A percentile compares a stretch with the other conserved stretches of the same genome.
phyloP scores from a whole-genome alignment of 805 yeast species.

The Lipomyces sp. region DNA sequence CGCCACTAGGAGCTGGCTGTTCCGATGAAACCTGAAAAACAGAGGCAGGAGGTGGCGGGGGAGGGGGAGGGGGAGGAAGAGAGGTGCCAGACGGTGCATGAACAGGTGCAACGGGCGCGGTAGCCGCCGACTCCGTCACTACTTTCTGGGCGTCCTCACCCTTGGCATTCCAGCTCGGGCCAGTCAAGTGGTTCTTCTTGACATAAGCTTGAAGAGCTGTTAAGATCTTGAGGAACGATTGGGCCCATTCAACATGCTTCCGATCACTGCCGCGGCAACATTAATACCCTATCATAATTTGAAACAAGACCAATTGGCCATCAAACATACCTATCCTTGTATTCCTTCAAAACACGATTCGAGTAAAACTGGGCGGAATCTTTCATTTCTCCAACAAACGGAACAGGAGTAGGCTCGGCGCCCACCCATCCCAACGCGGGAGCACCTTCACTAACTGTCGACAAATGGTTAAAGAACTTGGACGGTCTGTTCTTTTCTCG shows the following conservation, averaged over 20 bases:
- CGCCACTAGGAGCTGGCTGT: conserved; percentile 48
- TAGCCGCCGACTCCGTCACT: conserved; percentile 42
- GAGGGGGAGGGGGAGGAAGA: conserved; percentile 83
- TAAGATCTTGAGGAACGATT: conserved; percentile 62
- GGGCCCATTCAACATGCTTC: conserved; percentile 81
- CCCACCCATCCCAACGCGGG: conserved; percentile 93
- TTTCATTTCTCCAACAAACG: conserved; percentile 77
- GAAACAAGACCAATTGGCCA: background rate
- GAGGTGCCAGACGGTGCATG: conserved; percentile 46
- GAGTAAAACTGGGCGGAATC: conserved; percentile 96
- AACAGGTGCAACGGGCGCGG: conserved; percentile 45
- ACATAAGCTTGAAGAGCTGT: conserved; percentile 74
- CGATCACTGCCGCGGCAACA: conserved; percentile 51
- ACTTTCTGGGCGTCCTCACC: conserved; percentile 61
- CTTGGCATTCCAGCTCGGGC: conserved; percentile 75
- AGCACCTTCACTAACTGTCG: conserved; percentile 84
- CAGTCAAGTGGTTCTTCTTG: conserved; percentile 78
- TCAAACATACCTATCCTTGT: conserved; percentile 56
- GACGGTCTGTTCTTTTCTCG: conserved; percentile 79
- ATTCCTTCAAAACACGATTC: conserved; percentile 85
- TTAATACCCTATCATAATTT: background rate
- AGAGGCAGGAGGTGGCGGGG: conserved; percentile 86
- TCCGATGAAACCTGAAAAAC: conserved; percentile 52
- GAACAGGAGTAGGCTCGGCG: conserved; percentile 67
- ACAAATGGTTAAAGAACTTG: conserved; percentile 69